phyloP scores from a whole-genome alignment of 1,139 yeast species.

The Tardiomyces digboiensis region DNA sequence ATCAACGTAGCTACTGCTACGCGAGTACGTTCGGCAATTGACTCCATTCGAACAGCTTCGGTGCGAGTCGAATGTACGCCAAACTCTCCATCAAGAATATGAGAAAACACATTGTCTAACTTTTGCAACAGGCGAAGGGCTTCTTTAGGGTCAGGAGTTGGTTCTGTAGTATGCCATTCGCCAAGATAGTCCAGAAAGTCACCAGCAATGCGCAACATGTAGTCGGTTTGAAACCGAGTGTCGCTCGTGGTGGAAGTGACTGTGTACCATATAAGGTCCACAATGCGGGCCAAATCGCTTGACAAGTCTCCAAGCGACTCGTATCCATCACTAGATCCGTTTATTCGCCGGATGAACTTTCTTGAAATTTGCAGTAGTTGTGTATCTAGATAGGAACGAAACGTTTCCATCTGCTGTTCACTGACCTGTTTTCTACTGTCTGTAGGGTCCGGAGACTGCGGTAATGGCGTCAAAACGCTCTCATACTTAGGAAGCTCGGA shows the following conservation, averaged over 20 bases:
- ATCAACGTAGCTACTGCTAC: not conserved
- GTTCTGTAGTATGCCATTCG: not conserved
- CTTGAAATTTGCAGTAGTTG: not conserved
- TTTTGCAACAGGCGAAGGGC: not conserved
- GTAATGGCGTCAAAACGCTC: not conserved
- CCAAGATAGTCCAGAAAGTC: not conserved
- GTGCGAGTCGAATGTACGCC: not conserved
- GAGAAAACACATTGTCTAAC: not conserved
- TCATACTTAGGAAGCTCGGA: not conserved
- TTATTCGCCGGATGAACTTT: not conserved
- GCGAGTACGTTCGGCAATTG: not conserved
- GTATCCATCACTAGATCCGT: not conserved
- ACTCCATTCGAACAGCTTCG: not conserved
- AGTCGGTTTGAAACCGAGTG: not conserved
- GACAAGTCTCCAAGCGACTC: not conserved
- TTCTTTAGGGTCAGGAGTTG: not conserved
- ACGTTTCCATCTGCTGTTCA: not conserved
- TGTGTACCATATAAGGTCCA: not conserved
- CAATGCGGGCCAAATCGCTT: not conserved
- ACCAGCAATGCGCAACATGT: not conserved
- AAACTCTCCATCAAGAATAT: not conserved
- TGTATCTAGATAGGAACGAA: not conserved
- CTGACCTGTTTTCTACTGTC: not conserved
- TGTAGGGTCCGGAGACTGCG: not conserved
- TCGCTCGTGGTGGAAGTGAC: not conserved